Evolutionary conservation across 495 filamentous ascomycete species (phyloP).

Genomic region (Podospora fimiseda): DNA sequence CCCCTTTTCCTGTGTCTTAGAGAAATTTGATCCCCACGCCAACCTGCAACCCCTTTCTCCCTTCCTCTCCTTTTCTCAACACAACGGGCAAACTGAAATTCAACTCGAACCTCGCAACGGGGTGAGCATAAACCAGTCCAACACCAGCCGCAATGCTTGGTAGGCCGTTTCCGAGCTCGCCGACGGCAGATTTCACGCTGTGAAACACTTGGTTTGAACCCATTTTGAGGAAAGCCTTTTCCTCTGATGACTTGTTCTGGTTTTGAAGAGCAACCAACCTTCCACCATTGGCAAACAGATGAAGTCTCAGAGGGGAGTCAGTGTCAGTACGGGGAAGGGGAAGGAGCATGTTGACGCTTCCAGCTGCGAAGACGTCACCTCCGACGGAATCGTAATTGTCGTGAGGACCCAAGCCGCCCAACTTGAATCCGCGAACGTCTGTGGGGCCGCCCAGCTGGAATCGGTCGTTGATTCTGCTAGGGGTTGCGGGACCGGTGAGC

Average conservation of each 20-base stretch:
- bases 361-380: slow-evolving; percentile 86
- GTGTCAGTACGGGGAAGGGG: slow-evolving; percentile 73
- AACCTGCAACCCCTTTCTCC: slow-evolving; percentile 83
- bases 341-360: slow-evolving; percentile 72
- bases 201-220: slow-evolving; percentile 41
- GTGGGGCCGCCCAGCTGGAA: slow-evolving; percentile 93
- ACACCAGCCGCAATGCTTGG: slow-evolving; percentile 84
- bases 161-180: slow-evolving; percentile 63
- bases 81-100: slow-evolving; percentile 89
- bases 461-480: slow-evolving; percentile 84
- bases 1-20: slow-evolving; percentile 38
- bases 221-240: slow-evolving; percentile 24
- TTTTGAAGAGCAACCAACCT: slow-evolving; percentile 70
- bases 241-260: slow-evolving; percentile 38
- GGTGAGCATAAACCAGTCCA: slow-evolving; percentile 89
- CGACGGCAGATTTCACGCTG: slow-evolving; percentile 47
- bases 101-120: slow-evolving; percentile 84
- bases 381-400: slow-evolving; percentile 81
- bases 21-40: slow-evolving; percentile 92
- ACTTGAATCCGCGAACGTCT: slow-evolving; percentile 87
- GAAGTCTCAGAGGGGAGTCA: slow-evolving; percentile 78
- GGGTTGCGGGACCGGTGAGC: slow-evolving; percentile 44
- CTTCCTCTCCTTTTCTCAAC: slow-evolving; percentile 71
- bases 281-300: slow-evolving; percentile 87
- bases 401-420: slow-evolving; percentile 79